Evolutionary conservation across 208 protist species (phyloP), one percentile per base, ranked within the genome.

Genomic region (Acanthamoeba castellanii): DNA sequence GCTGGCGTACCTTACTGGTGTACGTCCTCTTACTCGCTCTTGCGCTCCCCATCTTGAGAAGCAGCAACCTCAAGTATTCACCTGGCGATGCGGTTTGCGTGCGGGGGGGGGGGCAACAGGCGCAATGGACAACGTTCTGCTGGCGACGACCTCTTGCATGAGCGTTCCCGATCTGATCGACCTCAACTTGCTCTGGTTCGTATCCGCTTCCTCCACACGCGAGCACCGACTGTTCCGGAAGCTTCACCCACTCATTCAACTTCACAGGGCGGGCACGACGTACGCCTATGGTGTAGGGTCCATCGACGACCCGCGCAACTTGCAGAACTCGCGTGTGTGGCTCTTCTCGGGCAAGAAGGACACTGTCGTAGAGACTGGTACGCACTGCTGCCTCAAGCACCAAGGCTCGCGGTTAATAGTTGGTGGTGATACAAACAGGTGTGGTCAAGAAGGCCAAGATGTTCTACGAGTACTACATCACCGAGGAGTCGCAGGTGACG

Each of bases 381-480:
- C 27, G 11, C 47, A 7, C 64, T 4, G 5, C 64, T 34, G 9
- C 22, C 64, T 42, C 37, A n/a, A n/a, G 37, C 37, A 42, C 37
- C 37, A 47, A 2, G 9, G 13, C 66, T 74, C 32, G 13, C 34
- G 30, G 20, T 11, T 42, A 42, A 1, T 32, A 76, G 30, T 7
- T 52, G 74, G 22, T 0, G 30, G 13, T 3, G 37, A 3, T 8
- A 22, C 27, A 34, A 3, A 20, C 52, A 87, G 78, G 78, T 18
- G 78, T 87, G 78, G 78, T 87, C 32, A 87, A 64, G 30, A 87
- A 87, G 78, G 42, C 78, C 42, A 87, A 87, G 78, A 87, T 87
- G 78, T 87, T 64, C 32, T 87, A 87, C 32, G 78, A 87, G 50
- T 87, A 87, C 30, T 87, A 87, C 50, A 61, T 87, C 42, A 27